Evolutionary conservation across 495 filamentous ascomycete genomes (phyloP).

Genomic region (Sporormia fimetaria): DNA sequence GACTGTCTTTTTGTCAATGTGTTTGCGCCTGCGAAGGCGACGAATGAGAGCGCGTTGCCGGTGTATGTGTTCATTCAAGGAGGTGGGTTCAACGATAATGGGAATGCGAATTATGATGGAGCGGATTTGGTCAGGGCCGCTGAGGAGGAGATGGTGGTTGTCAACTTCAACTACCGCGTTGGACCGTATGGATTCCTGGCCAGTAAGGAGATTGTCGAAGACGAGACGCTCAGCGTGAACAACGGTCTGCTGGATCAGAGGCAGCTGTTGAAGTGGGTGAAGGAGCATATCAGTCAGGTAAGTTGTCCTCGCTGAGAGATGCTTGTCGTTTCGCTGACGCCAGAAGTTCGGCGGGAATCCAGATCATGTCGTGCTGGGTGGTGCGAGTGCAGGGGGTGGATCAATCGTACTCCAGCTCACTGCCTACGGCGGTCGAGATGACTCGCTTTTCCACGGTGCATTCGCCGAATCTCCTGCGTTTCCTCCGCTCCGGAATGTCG

Average conservation of each 20-base stretch:
- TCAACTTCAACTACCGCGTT: conserved; percentile 64
- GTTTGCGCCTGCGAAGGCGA: conserved; percentile 52
- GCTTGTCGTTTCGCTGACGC: not conserved
- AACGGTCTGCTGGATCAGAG: conserved; percentile 63
- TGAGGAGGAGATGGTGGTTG: conserved; percentile 49
- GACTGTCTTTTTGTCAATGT: conserved; percentile 69
- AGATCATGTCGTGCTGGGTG: conserved; percentile 62
- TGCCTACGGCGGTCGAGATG: conserved; percentile 48
- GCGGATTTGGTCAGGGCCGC: conserved; percentile 49
- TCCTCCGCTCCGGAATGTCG: conserved; percentile 45
- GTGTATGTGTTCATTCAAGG: conserved; percentile 69
- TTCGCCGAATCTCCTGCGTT: conserved; percentile 58
- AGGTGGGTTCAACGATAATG: conserved; percentile 55
- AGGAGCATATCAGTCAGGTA: conserved; percentile 16
- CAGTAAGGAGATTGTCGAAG: conserved; percentile 41
- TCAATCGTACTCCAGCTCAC: conserved; percentile 58
- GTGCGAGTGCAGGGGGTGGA: conserved; percentile 59
- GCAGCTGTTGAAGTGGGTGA: conserved; percentile 57
- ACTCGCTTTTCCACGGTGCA: conserved; percentile 34
- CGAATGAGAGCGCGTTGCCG: conserved; percentile 40
- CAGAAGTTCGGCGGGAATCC: conserved; percentile 63
- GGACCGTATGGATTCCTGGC: conserved; percentile 66
- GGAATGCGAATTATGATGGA: conserved; percentile 58
- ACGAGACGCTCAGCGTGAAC: conserved; percentile 46
- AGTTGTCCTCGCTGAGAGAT: not conserved